These are phyloP conservation scores for Diplodia corticola DNA, from an alignment of 2,329 filamentous ascomycete genomes.

Conservation along the genomic window DNA sequence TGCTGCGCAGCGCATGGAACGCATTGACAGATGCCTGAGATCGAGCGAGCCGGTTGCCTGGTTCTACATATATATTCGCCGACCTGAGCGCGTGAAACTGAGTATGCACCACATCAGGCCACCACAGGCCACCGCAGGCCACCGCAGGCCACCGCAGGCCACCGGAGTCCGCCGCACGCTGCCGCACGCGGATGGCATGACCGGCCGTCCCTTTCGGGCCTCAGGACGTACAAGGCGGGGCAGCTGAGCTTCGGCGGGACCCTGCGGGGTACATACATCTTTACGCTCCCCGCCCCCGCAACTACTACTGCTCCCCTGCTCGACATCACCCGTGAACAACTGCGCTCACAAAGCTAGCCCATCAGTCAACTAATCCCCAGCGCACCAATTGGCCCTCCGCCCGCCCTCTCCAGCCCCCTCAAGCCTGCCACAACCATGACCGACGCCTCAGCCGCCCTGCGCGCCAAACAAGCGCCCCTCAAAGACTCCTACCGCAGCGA, in stretches of 20 bases:
- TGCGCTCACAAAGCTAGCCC: background rate
- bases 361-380: background rate
- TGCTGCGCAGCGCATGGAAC: background rate
- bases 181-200: background rate
- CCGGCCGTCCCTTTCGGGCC: background rate
- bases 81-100: background rate
- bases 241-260: slow-evolving; percentile 3
- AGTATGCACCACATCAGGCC: background rate
- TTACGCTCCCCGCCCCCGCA: background rate
- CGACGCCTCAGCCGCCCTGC: slow-evolving; percentile 37
- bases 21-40: background rate
- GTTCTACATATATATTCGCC: background rate
- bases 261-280: slow-evolving; percentile 3
- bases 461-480: slow-evolving; percentile 51
- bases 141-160: too few species aligned
- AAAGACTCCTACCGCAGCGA: slow-evolving; percentile 49
- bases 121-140: too few species aligned
- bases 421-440: background rate
- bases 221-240: slow-evolving; percentile 7
- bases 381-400: background rate
- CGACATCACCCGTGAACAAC: background rate
- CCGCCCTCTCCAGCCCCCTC: too few species aligned
- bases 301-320: background rate
- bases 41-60: background rate
- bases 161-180: too few species aligned